Conservation (phyloP, 768 basidiomycete genomes). For the Lentinula edodes region DNA sequence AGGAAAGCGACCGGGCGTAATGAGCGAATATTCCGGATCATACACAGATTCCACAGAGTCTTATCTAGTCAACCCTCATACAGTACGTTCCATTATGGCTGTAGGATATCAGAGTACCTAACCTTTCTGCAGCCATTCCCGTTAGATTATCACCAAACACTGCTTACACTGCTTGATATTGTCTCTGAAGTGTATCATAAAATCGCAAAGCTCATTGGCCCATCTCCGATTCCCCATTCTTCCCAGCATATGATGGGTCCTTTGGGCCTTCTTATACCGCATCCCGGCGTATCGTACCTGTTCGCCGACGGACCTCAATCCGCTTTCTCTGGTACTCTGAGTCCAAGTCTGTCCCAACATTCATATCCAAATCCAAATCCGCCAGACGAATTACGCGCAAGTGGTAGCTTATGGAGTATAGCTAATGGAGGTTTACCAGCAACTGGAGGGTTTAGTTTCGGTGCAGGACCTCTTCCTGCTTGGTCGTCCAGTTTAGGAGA, state of each 20-base stretch:
- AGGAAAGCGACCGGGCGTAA: slow-evolving; percentile 50
- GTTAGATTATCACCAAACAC: slow-evolving; percentile 84
- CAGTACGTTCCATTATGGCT: slow-evolving; percentile 40
- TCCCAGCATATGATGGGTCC: slow-evolving; percentile 74
- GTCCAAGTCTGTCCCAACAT: slow-evolving; percentile 20
- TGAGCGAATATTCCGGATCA: slow-evolving; percentile 56
- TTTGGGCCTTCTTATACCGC: slow-evolving; percentile 66
- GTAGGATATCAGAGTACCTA: background rate
- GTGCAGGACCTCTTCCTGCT: slow-evolving; percentile 42
- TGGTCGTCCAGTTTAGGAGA: slow-evolving; percentile 68
- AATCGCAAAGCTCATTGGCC: slow-evolving; percentile 76
- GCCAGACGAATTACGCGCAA: slow-evolving; percentile 20
- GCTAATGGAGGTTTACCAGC: slow-evolving; percentile 40
- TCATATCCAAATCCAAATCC: slow-evolving; percentile 18
- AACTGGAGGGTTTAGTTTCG: slow-evolving; percentile 21
- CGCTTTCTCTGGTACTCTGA: slow-evolving; percentile 13
- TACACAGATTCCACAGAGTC: slow-evolving; percentile 53
- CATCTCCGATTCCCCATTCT: slow-evolving; percentile 66
- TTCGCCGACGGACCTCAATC: slow-evolving; percentile 42
- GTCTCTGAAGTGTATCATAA: slow-evolving; percentile 88
- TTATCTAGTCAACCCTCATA: slow-evolving; percentile 68
- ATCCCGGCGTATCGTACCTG: slow-evolving; percentile 79
- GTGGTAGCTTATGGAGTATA: slow-evolving; percentile 67
- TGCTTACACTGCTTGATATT: slow-evolving; percentile 84
- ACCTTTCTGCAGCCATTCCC: slow-evolving; percentile 65